Evolutionary conservation across 2,329 filamentous ascomycete genomes (phyloP).

Genomic region (Sporothrix variecibatus): DNA sequence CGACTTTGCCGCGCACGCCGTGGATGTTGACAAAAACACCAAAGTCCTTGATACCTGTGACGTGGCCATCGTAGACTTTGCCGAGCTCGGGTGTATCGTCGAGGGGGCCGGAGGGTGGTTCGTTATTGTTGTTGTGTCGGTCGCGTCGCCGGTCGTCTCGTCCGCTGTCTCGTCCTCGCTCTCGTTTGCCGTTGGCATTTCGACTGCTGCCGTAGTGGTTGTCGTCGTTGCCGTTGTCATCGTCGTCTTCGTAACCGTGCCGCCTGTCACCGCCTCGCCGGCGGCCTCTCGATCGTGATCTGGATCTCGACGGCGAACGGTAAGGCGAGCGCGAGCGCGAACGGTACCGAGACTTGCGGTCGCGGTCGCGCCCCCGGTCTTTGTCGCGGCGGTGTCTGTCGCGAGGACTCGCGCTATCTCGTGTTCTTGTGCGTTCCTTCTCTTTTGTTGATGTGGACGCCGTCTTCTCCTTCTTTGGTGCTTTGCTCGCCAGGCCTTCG

Average conservation of each 20-base stretch:
- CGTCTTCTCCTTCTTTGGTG: constrained; percentile 35
- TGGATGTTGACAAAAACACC: constrained; percentile 93
- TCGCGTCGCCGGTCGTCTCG: constrained; percentile 42
- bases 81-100: constrained; percentile 79
- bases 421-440: constrained; percentile 29
- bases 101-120: constrained; percentile 66
- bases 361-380: constrained; percentile 30
- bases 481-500: constrained; percentile 78
- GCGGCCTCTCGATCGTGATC: constrained; percentile 45
- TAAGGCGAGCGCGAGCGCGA: constrained; percentile 46
- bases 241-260: not conserved
- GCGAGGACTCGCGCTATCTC: constrained; percentile 28
- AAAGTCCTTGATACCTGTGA: constrained; percentile 93
- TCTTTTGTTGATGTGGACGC: not conserved
- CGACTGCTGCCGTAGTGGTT: constrained; percentile 39
- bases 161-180: constrained; percentile 40
- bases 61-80: constrained; percentile 87
- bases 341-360: constrained; percentile 46
- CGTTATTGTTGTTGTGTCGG: constrained; percentile 51
- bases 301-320: constrained; percentile 43
- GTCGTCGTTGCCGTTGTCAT: constrained; percentile 18
- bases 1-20: constrained; percentile 82
- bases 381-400: constrained; percentile 44
- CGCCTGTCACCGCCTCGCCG: constrained; percentile 41
- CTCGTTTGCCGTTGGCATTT: constrained; percentile 33